phyloP scores from a whole-genome alignment of 331 rosid species.

The Acacia concinna region DNA sequence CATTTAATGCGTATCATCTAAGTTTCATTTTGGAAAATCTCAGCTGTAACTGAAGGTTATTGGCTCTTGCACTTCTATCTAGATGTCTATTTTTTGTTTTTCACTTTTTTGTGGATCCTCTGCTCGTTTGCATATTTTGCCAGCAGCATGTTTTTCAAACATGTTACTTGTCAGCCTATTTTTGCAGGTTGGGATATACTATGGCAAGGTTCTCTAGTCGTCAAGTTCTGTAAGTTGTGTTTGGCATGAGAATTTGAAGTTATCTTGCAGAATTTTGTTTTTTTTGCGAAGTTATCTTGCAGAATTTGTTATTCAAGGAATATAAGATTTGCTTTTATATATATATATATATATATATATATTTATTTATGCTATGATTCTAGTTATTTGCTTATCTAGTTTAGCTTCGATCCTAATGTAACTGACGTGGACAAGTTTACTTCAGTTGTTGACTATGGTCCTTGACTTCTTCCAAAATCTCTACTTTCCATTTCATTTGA shows the following conservation, averaged over 20 bases:
- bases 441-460: no score
- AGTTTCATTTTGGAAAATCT: constrained; percentile 19
- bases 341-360: no score
- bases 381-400: no score
- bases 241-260: not conserved
- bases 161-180: constrained; percentile 2
- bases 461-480: no score
- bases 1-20: constrained; percentile 15
- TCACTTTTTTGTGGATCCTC: constrained; percentile 13
- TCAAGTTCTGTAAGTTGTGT: not conserved
- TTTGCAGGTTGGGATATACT: constrained; percentile 2
- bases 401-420: no score
- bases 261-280: not conserved
- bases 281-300: no score
- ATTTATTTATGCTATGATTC: not conserved
- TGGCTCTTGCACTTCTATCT: constrained; percentile 11
- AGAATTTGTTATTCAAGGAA: not conserved
- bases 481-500: no score
- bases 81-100: not conserved
- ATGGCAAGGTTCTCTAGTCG: not conserved
- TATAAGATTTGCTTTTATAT: not conserved
- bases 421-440: no score
- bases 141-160: not conserved
- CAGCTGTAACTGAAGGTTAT: constrained; percentile 6
- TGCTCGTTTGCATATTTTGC: constrained; percentile 27